Conservation (phyloP, 176 grass and related monocot species). For the Rhipidocladum racemiflorum region DNA sequence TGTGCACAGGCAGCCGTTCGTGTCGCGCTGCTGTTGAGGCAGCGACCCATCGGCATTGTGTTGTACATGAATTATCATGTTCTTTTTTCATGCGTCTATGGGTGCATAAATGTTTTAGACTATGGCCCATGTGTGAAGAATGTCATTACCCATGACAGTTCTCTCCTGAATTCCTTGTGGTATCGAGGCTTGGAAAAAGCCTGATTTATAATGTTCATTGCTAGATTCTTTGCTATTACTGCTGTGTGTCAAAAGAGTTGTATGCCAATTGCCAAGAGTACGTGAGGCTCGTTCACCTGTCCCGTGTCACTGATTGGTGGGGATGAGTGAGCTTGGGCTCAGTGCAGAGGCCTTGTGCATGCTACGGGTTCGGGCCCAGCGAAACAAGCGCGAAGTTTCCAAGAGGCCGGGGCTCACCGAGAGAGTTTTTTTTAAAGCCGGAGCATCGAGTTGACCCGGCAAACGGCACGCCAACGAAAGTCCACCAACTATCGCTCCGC, state of each 20-base stretch:
- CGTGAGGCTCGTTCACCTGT: not conserved
- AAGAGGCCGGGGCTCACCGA: too few species aligned
- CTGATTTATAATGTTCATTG: not conserved
- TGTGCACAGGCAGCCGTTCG: conserved; percentile 23
- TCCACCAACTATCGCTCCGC: not conserved
- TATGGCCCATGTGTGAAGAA: conserved; percentile 29
- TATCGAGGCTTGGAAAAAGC: not conserved
- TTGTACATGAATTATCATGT: conserved; percentile 33
- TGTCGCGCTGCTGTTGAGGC: conserved; percentile 11
- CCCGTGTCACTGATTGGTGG: not conserved
- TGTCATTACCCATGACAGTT: not conserved
- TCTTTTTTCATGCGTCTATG: conserved; percentile 7
- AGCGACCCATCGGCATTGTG: conserved; percentile 17
- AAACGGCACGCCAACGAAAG: not conserved
- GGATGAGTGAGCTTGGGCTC: not conserved
- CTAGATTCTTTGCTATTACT: not conserved
- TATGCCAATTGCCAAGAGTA: not conserved
- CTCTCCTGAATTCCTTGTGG: not conserved
- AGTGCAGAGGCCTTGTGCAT: not conserved
- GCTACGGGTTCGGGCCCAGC: not conserved
- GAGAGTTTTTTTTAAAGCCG: too few species aligned
- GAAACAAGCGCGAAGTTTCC: conserved; percentile 22
- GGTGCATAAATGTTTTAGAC: conserved; percentile 45
- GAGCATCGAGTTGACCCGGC: conserved; percentile 34
- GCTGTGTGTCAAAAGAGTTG: not conserved